phyloP scores from a whole-genome alignment of 2,329 filamentous ascomycete species.

The Ophiostoma sp. region DNA sequence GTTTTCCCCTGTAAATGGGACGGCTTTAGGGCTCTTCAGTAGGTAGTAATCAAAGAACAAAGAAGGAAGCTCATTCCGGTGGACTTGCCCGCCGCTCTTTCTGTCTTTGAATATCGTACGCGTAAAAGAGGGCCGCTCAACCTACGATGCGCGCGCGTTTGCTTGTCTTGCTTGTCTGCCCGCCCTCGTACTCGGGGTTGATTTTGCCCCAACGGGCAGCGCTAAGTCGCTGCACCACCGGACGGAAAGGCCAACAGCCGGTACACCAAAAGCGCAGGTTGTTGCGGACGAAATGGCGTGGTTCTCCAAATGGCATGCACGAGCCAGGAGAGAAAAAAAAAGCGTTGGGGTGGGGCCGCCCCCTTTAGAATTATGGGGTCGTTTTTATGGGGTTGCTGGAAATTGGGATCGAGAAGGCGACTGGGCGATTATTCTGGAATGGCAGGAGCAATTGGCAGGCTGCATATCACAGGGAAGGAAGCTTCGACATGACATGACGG shows the following conservation, averaged over 20 bases:
- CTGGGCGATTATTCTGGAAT: not conserved
- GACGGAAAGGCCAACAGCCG: slow-evolving; percentile 26
- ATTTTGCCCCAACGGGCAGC: slow-evolving; percentile 14
- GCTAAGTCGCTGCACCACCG: slow-evolving; percentile 21
- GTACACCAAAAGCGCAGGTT: not conserved
- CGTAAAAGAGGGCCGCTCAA: not conserved
- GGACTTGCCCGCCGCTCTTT: not conserved
- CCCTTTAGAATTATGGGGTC: slow-evolving; percentile 1
- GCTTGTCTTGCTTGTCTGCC: not conserved
- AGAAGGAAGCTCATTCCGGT: too few relatives aligned
- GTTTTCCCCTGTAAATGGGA: slow-evolving; percentile 18
- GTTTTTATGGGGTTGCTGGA: not conserved
- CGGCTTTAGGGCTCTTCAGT: not conserved
- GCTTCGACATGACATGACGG: not conserved
- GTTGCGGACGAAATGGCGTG: slow-evolving; percentile 27
- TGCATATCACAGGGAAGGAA: not conserved
- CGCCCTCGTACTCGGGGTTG: slow-evolving; percentile 1
- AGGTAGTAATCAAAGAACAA: not conserved
- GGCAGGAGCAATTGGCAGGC: not conserved
- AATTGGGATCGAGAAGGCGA: not conserved
- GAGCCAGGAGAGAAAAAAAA: not conserved
- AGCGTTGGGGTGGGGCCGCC: slow-evolving; percentile 21
- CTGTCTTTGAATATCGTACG: not conserved
- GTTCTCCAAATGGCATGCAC: slow-evolving; percentile 14
- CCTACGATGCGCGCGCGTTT: not conserved